phyloP scores from a whole-genome alignment of 1,284 basidiomycete genomes.

The Apiotrichum brassicae region DNA sequence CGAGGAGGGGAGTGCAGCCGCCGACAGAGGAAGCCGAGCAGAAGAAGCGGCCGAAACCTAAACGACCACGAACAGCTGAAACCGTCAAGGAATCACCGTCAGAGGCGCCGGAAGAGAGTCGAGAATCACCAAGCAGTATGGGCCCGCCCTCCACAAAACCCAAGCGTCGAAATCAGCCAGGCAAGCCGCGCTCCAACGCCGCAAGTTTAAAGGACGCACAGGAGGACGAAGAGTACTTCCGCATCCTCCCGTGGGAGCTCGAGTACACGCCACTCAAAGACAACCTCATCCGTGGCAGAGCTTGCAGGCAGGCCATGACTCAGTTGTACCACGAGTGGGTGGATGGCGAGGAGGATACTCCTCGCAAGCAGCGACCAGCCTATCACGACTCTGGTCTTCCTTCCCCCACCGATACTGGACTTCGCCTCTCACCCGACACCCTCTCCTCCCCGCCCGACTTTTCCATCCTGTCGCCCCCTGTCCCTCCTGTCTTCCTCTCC shows the following conservation, averaged over 20 bases:
- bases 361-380: conserved; percentile 12
- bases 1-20: neutral
- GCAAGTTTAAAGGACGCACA: neutral
- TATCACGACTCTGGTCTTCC: conserved; percentile 37
- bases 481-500: conserved; percentile 41
- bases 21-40: conserved; percentile 6
- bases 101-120: conserved; percentile 4
- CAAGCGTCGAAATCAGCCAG: conserved; percentile 6
- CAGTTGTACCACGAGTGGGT: conserved; percentile 40
- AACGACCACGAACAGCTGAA: conserved; percentile 12
- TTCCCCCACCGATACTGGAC: conserved; percentile 40
- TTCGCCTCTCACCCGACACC: conserved; percentile 32
- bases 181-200: conserved; percentile 13
- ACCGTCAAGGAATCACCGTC: neutral
- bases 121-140: conserved; percentile 9
- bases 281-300: conserved; percentile 35
- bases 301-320: conserved; percentile 27
- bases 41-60: conserved; percentile 16
- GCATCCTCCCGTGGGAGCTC: conserved; percentile 37
- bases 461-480: conserved; percentile 44
- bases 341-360: conserved; percentile 28
- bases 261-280: conserved; percentile 44
- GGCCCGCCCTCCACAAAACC: conserved; percentile 11
- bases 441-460: conserved; percentile 46
- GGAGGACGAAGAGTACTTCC: conserved; percentile 38